Percentiles rank a stretch among this genome's conserved stretches.
Evolutionary conservation across 306 rosid species (phyloP).

Genomic region (Biancaea sappan): DNA sequence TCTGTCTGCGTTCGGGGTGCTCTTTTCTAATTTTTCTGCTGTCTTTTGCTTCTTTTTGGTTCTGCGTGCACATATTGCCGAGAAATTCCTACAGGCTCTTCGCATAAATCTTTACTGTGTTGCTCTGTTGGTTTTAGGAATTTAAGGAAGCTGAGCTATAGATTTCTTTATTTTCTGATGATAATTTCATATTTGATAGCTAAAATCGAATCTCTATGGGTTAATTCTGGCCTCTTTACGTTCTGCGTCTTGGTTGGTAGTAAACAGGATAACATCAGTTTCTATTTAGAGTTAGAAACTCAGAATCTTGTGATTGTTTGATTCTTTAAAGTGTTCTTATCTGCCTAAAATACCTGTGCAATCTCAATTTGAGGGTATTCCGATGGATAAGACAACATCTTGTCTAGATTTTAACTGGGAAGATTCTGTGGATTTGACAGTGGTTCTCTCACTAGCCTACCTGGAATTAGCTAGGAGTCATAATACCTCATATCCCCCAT

Average conservation of each 20-base stretch:
- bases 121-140: constrained; percentile 41
- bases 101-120: constrained; percentile 28
- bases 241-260: constrained; percentile 66
- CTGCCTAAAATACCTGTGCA: constrained; percentile 38
- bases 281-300: constrained; percentile 63
- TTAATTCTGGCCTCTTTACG: constrained; percentile 48
- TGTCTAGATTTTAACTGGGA: constrained; percentile 42
- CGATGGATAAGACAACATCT: constrained; percentile 84
- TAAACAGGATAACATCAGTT: constrained; percentile 56
- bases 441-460: constrained; percentile 38
- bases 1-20: no score
- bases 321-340: constrained; percentile 47
- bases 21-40: no score
- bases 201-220: constrained; percentile 61
- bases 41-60: no score
- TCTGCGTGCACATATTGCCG: no score
- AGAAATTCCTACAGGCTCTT: no score
- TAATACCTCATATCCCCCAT: no score
- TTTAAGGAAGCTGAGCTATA: constrained; percentile 34
- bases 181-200: constrained; percentile 37
- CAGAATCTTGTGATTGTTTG: constrained; percentile 68
- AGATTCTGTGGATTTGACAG: constrained; percentile 69
- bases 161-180: constrained; percentile 37
- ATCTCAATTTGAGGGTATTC: constrained; percentile 52
- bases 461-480: constrained; percentile 49